These are phyloP conservation scores for Sugiyamaella mastotermitis DNA, from an alignment of 805 yeast genomes.

Conservation along the genomic window DNA sequence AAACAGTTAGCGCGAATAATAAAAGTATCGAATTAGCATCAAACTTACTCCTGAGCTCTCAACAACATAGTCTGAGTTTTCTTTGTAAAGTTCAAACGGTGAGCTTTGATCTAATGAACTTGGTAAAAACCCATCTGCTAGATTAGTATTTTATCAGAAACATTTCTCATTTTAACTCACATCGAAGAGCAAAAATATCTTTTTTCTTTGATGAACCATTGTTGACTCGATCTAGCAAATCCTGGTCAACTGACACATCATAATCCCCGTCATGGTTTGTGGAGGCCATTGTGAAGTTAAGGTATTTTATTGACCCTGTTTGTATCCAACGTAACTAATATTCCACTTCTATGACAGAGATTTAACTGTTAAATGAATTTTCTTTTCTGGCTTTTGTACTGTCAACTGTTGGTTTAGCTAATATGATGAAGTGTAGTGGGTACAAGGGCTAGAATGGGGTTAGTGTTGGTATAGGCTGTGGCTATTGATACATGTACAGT, in stretches of 20 bases:
- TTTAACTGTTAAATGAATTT: too few relatives aligned
- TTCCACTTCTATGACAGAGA: too few relatives aligned
- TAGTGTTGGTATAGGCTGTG: too few relatives aligned
- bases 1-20: background rate
- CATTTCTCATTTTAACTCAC: conserved; percentile 4
- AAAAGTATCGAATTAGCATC: background rate
- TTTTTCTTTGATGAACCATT: background rate
- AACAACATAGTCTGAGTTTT: conserved; percentile 19
- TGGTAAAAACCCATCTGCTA: conserved; percentile 20
- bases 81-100: conserved; percentile 14
- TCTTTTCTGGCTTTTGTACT: too few relatives aligned
- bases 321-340: too few relatives aligned
- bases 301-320: too few relatives aligned
- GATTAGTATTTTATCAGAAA: conserved; percentile 1
- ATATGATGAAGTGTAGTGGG: too few relatives aligned
- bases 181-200: conserved; percentile 8
- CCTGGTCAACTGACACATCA: conserved; percentile 10
- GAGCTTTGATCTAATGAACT: conserved; percentile 17
- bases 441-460: too few relatives aligned
- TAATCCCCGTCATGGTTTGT: conserved; percentile 7
- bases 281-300: conserved; percentile 8
- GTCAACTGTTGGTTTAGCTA: too few relatives aligned
- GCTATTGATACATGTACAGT: too few relatives aligned
- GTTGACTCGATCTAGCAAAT: background rate
- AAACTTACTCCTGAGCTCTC: conserved; percentile 7